Percentiles rank a stretch among this genome's conserved stretches.
Conservation (phyloP, 192 early-diverging fungal genomes). For the Umbelopsis vinacea region DNA sequence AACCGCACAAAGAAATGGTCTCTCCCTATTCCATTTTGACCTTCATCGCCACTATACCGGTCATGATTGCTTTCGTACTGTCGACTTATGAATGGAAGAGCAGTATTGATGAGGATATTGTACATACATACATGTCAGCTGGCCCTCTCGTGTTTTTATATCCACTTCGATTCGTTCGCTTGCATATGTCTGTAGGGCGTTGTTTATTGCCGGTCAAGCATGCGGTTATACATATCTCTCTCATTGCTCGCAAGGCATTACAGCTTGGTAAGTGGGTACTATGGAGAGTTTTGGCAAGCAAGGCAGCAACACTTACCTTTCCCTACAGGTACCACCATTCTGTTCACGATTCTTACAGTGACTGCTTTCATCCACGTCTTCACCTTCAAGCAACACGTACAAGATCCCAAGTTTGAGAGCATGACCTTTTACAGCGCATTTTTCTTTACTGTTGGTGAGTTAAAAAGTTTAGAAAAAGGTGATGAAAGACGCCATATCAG, state of each 20-base stretch:
- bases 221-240: constrained; percentile 54
- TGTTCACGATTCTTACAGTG: constrained; percentile 72
- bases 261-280: constrained; percentile 38
- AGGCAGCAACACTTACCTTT: too few relatives aligned
- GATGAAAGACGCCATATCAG: not conserved
- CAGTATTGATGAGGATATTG: constrained; percentile 36
- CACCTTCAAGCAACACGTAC: constrained; percentile 62
- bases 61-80: constrained; percentile 49
- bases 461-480: not conserved
- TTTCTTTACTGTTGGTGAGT: constrained; percentile 57
- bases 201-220: constrained; percentile 70
- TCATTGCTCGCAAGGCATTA: constrained; percentile 66
- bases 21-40: constrained; percentile 59
- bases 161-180: constrained; percentile 69
- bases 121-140: constrained; percentile 64
- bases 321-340: constrained; percentile 54
- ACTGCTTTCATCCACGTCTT: constrained; percentile 72
- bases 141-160: constrained; percentile 52
- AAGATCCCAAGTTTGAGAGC: constrained; percentile 46
- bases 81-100: constrained; percentile 31
- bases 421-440: constrained; percentile 57
- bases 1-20: constrained; percentile 49
- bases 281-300: too few relatives aligned
- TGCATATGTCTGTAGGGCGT: constrained; percentile 63
- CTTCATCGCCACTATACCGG: constrained; percentile 59